A percentile compares a stretch with the other conserved stretches of the same genome.
Evolutionary conservation across 2,329 filamentous ascomycete genomes (phyloP).

Genomic region (Teratosphaeria gauchensis): DNA sequence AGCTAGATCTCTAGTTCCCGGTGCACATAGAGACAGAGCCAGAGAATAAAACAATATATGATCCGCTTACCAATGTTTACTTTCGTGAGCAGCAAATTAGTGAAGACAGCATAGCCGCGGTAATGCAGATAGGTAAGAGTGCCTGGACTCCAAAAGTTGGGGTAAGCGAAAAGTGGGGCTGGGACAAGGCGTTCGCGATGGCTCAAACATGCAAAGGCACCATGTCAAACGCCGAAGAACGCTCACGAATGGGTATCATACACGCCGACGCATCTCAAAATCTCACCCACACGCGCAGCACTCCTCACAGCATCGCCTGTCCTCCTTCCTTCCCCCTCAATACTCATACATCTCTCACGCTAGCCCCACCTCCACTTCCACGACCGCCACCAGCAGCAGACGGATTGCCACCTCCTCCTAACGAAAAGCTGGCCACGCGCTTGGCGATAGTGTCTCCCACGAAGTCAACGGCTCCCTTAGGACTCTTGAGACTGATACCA

Average conservation of each 20-base stretch:
- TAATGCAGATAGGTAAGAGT: neutral
- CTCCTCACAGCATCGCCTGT: neutral
- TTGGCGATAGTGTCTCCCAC: conserved; percentile 85
- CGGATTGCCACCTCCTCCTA: neutral
- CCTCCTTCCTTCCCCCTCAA: neutral
- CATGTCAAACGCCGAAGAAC: neutral
- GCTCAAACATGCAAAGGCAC: too few species aligned
- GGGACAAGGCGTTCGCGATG: too few species aligned
- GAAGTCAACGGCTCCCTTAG: conserved; percentile 83
- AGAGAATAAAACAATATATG: neutral
- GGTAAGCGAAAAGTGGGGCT: too few species aligned
- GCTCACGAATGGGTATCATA: neutral
- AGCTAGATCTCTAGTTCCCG: too few species aligned
- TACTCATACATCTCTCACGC: neutral
- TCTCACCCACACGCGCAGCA: neutral
- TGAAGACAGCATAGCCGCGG: neutral
- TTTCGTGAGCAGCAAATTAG: too few species aligned
- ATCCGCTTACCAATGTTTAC: too few species aligned
- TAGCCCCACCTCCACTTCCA: neutral
- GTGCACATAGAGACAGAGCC: neutral
- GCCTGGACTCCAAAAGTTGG: too few species aligned
- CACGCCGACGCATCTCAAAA: neutral
- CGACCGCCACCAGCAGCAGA: neutral
- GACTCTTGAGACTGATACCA: conserved; percentile 53
- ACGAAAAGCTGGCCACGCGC: conserved; percentile 56